Evolutionary conservation across 2,329 filamentous ascomycete species (phyloP).

Genomic region (Ciborinia camelliae): DNA sequence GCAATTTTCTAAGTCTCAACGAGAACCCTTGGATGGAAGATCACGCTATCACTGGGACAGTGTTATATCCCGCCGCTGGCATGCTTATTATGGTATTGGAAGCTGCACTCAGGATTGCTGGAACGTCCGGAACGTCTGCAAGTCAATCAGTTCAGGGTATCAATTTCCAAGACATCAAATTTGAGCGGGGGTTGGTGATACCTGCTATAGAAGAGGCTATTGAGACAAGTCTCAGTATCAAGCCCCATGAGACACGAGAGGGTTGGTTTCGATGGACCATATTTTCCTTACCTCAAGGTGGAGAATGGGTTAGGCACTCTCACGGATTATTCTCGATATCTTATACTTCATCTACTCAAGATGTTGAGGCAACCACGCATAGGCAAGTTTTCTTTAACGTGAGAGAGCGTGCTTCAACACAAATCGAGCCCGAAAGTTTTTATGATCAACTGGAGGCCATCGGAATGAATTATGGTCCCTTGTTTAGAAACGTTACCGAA

Average conservation of each 20-base stretch:
- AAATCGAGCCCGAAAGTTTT: neutral
- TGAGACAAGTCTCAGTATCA: conserved; percentile 49
- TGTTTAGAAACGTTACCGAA: conserved; percentile 38
- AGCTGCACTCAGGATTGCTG: conserved; percentile 20
- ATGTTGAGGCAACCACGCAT: neutral
- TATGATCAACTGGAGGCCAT: conserved; percentile 24
- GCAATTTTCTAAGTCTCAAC: neutral
- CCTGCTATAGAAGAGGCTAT: conserved; percentile 39
- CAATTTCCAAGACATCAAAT: neutral
- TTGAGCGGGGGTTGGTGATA: neutral
- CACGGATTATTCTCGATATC: conserved; percentile 38
- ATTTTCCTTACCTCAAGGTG: neutral
- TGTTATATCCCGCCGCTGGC: conserved; percentile 35
- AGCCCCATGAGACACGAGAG: conserved; percentile 34
- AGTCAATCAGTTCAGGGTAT: neutral
- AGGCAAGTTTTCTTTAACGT: neutral
- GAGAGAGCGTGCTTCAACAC: neutral
- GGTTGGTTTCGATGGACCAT: conserved; percentile 6
- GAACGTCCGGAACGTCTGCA: neutral
- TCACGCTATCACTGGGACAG: conserved; percentile 46
- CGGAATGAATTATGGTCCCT: conserved; percentile 48
- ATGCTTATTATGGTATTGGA: conserved; percentile 37
- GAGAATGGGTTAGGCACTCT: conserved; percentile 47
- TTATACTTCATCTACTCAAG: neutral
- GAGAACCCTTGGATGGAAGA: conserved; percentile 35